Percentiles rank a stretch among this genome's conserved stretches.
Evolutionary conservation across 225 moss, liverwort and hornwort species (phyloP).

Genomic region (Pseudoscleropodium purum): DNA sequence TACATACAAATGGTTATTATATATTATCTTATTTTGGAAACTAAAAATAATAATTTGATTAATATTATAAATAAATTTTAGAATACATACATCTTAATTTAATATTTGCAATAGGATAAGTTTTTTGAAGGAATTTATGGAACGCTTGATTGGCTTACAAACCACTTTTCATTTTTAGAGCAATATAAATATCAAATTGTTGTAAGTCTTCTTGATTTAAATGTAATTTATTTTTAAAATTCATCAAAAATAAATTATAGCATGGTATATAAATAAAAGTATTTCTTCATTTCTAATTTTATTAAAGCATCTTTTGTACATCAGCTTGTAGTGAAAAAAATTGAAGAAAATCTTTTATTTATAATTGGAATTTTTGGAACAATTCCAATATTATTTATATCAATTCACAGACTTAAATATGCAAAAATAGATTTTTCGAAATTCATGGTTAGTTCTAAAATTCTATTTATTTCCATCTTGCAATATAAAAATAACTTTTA

Average conservation of each 20-base stretch:
- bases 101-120: neutral
- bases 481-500: neutral
- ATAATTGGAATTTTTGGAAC: slow-evolving; percentile 24
- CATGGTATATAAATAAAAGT: accelerated
- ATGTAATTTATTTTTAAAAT: neutral
- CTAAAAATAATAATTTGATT: neutral
- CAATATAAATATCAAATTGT: slow-evolving; percentile 2
- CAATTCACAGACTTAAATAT: neutral
- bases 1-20: accelerated
- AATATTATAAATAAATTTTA: no score
- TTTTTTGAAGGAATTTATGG: neutral
- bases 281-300: neutral
- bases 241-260: neutral
- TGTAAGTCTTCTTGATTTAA: neutral
- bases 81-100: no score
- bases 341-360: neutral
- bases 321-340: slow-evolving; percentile 4
- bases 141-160: neutral
- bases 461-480: neutral
- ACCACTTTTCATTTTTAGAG: neutral
- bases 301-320: neutral
- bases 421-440: neutral
- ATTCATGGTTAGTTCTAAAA: neutral
- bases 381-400: slow-evolving; percentile 18
- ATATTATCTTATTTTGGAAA: no score